These are phyloP conservation scores for Jimgerdemannia lactiflua DNA, from an alignment of 192 early-diverging fungal genomes.

Conservation along the genomic window DNA sequence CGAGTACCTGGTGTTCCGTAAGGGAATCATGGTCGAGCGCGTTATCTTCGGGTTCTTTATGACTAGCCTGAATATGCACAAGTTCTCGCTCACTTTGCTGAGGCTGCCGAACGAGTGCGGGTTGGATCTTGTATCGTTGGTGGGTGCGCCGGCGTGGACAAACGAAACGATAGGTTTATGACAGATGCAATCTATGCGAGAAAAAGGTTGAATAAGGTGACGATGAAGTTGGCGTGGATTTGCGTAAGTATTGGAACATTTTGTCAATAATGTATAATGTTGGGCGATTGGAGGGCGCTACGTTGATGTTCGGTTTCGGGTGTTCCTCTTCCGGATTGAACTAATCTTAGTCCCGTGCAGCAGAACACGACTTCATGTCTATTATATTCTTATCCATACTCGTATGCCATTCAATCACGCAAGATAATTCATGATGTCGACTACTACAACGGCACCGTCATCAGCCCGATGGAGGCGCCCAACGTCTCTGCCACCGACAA, in stretches of 20 bases:
- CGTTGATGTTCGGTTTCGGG: background rate
- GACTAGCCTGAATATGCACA: slow-evolving; percentile 83
- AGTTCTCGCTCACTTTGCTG: slow-evolving; percentile 67
- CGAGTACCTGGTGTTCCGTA: slow-evolving; percentile 31
- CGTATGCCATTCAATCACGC: too few relatives aligned
- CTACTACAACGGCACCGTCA: too few relatives aligned
- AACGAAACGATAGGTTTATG: slow-evolving; percentile 43
- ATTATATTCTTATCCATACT: too few relatives aligned
- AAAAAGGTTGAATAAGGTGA: slow-evolving; percentile 15
- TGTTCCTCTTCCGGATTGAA: background rate
- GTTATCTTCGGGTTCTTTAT: slow-evolving; percentile 71
- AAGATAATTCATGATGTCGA: too few relatives aligned
- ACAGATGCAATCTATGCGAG: slow-evolving; percentile 22
- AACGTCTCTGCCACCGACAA: too few relatives aligned
- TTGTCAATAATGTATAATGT: background rate
- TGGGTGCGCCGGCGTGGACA: slow-evolving; percentile 60
- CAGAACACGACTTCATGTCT: too few relatives aligned
- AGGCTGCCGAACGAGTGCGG: slow-evolving; percentile 29
- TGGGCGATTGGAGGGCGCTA: background rate
- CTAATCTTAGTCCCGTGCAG: too few relatives aligned
- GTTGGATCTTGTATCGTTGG: slow-evolving; percentile 42
- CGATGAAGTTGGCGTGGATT: slow-evolving; percentile 25
- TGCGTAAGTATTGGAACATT: background rate
- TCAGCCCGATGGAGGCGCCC: too few relatives aligned
- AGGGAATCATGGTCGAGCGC: slow-evolving; percentile 44